Evolutionary conservation across 2,329 filamentous ascomycete genomes (phyloP).

Genomic region (Geosmithia putterillii): DNA sequence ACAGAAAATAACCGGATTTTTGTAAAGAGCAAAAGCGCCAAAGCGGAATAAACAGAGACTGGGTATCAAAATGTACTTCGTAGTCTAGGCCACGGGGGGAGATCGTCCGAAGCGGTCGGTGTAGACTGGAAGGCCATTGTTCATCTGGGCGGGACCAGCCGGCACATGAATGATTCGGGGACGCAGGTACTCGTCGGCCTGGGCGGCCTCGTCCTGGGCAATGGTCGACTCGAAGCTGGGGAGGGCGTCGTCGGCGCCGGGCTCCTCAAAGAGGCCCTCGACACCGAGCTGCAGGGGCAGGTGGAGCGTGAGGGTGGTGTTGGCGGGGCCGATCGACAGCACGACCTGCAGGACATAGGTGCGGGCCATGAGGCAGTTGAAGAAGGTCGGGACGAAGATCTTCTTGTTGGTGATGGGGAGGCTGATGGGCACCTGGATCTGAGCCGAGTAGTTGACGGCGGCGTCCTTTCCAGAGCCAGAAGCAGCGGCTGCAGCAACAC

Average conservation of each 20-base stretch:
- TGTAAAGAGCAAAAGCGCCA: too few species aligned
- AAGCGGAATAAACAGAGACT: too few species aligned
- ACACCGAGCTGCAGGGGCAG: conserved; percentile 41
- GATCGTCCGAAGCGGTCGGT: not conserved
- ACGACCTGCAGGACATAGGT: conserved; percentile 39
- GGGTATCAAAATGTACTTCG: not conserved
- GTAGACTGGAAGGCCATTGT: not conserved
- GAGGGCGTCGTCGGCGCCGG: conserved; percentile 20
- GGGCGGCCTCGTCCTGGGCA: conserved; percentile 9
- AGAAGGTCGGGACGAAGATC: conserved; percentile 43
- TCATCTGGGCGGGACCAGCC: conserved; percentile 7
- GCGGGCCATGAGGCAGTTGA: conserved; percentile 43
- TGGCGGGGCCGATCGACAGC: conserved; percentile 27
- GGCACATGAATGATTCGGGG: conserved; percentile 26
- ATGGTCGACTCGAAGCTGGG: conserved; percentile 39
- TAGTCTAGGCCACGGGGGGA: not conserved
- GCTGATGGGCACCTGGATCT: conserved; percentile 32
- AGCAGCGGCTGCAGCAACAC: not conserved
- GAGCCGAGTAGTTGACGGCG: conserved; percentile 26
- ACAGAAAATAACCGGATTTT: too few species aligned
- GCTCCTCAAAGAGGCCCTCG: conserved; percentile 17
- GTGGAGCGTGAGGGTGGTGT: conserved; percentile 27
- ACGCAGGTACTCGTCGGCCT: conserved; percentile 27
- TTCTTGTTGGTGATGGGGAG: conserved; percentile 34
- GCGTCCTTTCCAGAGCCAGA: conserved; percentile 6